Evolutionary conservation across 805 yeast genomes (phyloP), one percentile per base, ranked within the genome.

Genomic region (Sungouiozyma ichnusensis): DNA sequence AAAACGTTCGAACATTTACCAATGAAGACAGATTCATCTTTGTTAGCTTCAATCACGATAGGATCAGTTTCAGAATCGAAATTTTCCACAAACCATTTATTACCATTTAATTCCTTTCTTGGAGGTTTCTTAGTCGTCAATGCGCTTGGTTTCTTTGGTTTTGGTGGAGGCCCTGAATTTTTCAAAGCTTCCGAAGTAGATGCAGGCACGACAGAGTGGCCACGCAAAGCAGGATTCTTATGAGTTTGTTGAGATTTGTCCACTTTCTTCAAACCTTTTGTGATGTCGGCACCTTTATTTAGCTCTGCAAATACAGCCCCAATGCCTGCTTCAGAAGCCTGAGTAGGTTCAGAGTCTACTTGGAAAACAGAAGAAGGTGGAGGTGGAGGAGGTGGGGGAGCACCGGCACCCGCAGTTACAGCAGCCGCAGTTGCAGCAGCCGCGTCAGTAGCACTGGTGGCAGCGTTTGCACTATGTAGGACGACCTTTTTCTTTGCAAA

Each of bases 201-300:
- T 1, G 68, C 60, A 2, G 74, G 71, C 17, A 74, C 72, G 2
- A 73, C 62, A 2, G 78, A 71, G 3, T 75, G 62, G 9, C 68
- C 72, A 54, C 95, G 81, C 52, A 88, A 69, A 37, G 69, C 79
- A 2, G 96, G 95, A 62, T 87, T 85, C 65, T 86, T 87, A 64
- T 86, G 95, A 17, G 96, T 86, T 87, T 85, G 85, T 64, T 87
- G 85, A 7, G 94, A 81, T 67, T 79, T 85, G 52, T 88, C 97
- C 33, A 90, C 97, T 61, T 90, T 90, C 60, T 82, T 86, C 51
- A 92, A 75, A 13, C 87, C 85, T 31, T 87, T 69, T 1, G 97
- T 88, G 54, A 92, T 81, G 37, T 65, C 67, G 50, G 79, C 84
- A 46, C 99, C 99, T 66, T 81, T 73, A 66, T 81, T 87, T 50